phyloP scores from a whole-genome alignment of 768 basidiomycete genomes.

The Mycena latifolia region DNA sequence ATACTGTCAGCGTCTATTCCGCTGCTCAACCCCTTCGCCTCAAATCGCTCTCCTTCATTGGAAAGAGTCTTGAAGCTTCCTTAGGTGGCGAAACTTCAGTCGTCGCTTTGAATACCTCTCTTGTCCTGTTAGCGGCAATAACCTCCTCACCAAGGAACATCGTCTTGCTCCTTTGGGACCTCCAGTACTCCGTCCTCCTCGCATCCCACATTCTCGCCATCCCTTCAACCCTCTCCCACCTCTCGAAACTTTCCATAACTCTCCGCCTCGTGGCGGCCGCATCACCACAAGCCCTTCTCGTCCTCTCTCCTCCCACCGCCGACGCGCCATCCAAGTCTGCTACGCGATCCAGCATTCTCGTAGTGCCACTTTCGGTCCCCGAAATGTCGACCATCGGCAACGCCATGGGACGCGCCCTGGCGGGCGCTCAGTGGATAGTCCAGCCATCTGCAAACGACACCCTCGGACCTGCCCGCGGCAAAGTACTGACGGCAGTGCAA shows the following conservation, averaged over 20 bases:
- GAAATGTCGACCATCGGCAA: conserved; percentile 70
- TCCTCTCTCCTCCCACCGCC: conserved; percentile 54
- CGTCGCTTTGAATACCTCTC: conserved; percentile 67
- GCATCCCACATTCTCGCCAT: conserved; percentile 63
- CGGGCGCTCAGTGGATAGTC: conserved; percentile 62
- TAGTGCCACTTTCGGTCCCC: conserved; percentile 69
- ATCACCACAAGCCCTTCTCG: conserved; percentile 64
- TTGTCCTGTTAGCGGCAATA: conserved; percentile 66
- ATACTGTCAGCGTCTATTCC: conserved; percentile 40
- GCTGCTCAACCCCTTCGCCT: conserved; percentile 45
- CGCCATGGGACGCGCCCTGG: conserved; percentile 67
- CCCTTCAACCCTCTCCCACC: conserved; percentile 55
- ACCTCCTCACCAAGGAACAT: conserved; percentile 57
- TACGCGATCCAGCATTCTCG: conserved; percentile 65
- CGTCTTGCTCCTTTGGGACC: conserved; percentile 73
- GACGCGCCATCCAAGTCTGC: conserved; percentile 42
- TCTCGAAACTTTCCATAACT: conserved; percentile 43
- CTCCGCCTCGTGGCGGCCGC: conserved; percentile 49
- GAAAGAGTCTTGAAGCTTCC: conserved; percentile 2
- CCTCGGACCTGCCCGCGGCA: conserved; percentile 40
- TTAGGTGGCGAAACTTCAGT: conserved; percentile 45
- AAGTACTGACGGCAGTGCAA: conserved; percentile 54
- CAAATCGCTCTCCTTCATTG: conserved; percentile 38
- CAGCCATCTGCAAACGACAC: conserved; percentile 28
- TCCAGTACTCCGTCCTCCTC: conserved; percentile 76